phyloP scores from a whole-genome alignment of 1,284 basidiomycete species.

The Cryptococcus floricola region DNA sequence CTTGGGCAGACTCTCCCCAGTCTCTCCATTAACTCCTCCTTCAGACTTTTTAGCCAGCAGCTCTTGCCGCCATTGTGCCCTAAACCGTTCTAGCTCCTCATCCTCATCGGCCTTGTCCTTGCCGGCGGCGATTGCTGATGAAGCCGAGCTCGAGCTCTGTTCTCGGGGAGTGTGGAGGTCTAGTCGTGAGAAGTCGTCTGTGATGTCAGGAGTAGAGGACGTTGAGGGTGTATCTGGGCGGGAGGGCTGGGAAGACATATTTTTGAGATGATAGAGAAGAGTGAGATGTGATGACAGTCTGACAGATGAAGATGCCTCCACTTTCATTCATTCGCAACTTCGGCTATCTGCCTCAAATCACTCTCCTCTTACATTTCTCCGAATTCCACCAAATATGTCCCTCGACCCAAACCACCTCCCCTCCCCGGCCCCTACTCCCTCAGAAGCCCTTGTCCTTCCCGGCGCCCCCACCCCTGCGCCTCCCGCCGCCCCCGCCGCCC shows the following conservation, averaged over 20 bases:
- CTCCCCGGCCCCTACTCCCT: conserved; percentile 34
- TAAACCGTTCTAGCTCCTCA: conserved; percentile 62
- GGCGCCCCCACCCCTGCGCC: background rate
- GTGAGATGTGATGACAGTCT: background rate
- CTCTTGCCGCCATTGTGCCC: conserved; percentile 70
- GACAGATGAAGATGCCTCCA: background rate
- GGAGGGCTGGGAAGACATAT: background rate
- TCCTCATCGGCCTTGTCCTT: conserved; percentile 30
- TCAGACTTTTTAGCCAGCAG: conserved; percentile 47
- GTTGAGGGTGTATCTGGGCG: background rate
- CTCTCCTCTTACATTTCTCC: background rate
- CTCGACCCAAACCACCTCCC: conserved; percentile 24
- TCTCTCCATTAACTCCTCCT: conserved; percentile 9
- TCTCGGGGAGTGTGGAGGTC: background rate
- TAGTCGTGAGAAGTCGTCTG: background rate
- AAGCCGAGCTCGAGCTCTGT: background rate
- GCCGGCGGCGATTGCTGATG: background rate
- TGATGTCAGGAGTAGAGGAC: background rate
- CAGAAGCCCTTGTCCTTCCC: background rate
- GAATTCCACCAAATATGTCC: conserved; percentile 14
- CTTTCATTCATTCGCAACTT: background rate
- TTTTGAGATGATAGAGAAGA: background rate
- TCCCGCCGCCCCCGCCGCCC: background rate
- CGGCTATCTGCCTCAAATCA: background rate
- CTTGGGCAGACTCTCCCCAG: conserved; percentile 11